Base-by-base conservation (phyloP, 371 early-diverging fungal species). In the Scutellospora calospora region DNA sequence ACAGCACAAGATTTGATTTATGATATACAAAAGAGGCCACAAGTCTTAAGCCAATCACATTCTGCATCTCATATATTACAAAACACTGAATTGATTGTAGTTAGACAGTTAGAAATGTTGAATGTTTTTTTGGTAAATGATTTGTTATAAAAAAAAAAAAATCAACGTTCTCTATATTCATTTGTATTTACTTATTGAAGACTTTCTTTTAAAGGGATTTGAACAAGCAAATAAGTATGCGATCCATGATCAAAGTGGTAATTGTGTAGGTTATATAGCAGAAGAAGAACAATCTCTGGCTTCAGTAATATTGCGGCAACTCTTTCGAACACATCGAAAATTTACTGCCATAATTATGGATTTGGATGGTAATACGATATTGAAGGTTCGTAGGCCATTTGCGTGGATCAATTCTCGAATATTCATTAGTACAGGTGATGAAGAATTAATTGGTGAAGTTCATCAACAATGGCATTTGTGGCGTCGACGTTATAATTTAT, bases 161-260 rank as follows among this genome's bases (percentile, higher is more conserved):
- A 38, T 68, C 41, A 12, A 20, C 11, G 20, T 62, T 25, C n/a
- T 59, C 54, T 31, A 22, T 31, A 12, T 49, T 2, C 52, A 27
- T 38, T 2, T 22, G 11, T 5, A 60, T 1, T 25, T 59, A n/a
- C 55, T 71, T 54, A 62, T 49, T 31, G 29, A 33, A 29, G 29
- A 33, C 71, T 22, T 38, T 5, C 2, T 38, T 33, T 16, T 3
- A 16, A 45, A 45, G 84, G 94, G 95, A 16, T 96, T 90, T 81
- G 96, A 97, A 83, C 96, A 97, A 85, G 97, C 95, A 31, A 97
- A 97, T 88, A 88, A 90, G 77, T 96, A 97, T 80, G 90, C 93
- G 5, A 92, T 97, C 55, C 90, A 92, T 81, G 93, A 94, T 82
- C 88, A 92, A 0, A 71, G 85, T 29, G 96, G 95, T n/a, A 87